These are phyloP conservation scores for Pseudopithomyces maydicus DNA, from an alignment of 2,329 filamentous ascomycete species.

Conservation along the genomic window DNA sequence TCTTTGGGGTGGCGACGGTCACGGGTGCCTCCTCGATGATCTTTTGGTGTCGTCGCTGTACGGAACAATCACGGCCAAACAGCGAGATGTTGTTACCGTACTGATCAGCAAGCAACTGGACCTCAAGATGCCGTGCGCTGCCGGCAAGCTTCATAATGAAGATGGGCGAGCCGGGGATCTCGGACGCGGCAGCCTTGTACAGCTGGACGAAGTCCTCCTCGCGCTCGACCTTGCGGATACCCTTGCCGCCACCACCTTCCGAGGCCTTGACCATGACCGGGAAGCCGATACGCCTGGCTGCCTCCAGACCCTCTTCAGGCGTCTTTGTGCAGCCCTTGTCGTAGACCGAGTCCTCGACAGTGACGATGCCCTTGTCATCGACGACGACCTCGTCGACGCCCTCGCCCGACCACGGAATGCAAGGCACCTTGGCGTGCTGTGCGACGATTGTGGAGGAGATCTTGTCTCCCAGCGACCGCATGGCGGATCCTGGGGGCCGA, in stretches of 20 bases:
- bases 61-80: slow-evolving; percentile 97
- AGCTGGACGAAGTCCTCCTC: slow-evolving; percentile 85
- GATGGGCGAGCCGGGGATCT: slow-evolving; percentile 97
- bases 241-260: slow-evolving; percentile 98
- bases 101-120: slow-evolving; percentile 96
- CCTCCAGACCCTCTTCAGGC: slow-evolving; percentile 85
- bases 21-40: slow-evolving; percentile 99
- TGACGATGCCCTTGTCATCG: slow-evolving; percentile 85
- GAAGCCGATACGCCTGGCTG: slow-evolving; percentile 91
- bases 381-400: slow-evolving; percentile 82
- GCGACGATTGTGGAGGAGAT: slow-evolving; percentile 99
- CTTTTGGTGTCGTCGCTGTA: slow-evolving; percentile 98
- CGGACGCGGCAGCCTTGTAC: slow-evolving; percentile 94
- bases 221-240: slow-evolving; percentile 90
- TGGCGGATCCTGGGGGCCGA: slow-evolving; percentile 97
- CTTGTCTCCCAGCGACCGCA: slow-evolving; percentile 99
- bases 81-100: slow-evolving; percentile 99
- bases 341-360: slow-evolving; percentile 84
- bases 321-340: slow-evolving; percentile 88
- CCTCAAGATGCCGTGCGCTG: slow-evolving; percentile 94
- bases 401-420: slow-evolving; percentile 98
- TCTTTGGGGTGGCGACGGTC: slow-evolving; percentile 86
- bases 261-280: slow-evolving; percentile 99
- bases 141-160: slow-evolving; percentile 99
- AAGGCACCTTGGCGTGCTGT: slow-evolving; percentile 93